phyloP scores from a whole-genome alignment of 164 flowering plant genomes.

The Stephania cephalantha region DNA sequence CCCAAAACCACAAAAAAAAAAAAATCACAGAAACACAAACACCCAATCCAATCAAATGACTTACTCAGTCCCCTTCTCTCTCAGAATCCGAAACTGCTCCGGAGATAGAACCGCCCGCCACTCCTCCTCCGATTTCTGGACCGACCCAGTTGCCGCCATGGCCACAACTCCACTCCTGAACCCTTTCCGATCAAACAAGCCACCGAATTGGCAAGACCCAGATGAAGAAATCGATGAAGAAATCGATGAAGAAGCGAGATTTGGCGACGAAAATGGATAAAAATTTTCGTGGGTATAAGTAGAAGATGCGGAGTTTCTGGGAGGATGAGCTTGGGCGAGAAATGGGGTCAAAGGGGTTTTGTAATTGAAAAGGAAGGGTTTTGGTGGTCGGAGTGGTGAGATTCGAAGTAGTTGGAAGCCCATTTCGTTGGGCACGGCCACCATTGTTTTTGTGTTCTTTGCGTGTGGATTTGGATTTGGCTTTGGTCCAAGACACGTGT shows the following conservation, averaged over 20 bases:
- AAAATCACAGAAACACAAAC: background rate
- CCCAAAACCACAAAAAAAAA: background rate
- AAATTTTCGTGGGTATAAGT: background rate
- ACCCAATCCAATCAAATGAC: background rate
- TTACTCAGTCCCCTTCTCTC: conserved; percentile 83
- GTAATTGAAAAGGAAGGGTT: background rate
- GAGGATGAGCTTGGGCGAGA: conserved; percentile 10
- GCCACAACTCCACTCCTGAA: conserved; percentile 7
- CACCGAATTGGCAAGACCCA: conserved; percentile 9
- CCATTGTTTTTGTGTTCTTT: background rate
- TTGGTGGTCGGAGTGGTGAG: conserved; percentile 10
- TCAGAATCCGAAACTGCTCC: conserved; percentile 73
- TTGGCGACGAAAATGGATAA: background rate
- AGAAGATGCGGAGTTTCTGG: background rate
- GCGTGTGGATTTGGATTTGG: background rate
- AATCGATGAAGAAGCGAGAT: background rate
- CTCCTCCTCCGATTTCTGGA: conserved; percentile 70
- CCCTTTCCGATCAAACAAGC: conserved; percentile 8
- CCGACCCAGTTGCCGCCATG: conserved; percentile 36
- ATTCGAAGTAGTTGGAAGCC: conserved; percentile 12
- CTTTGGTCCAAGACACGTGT: background rate
- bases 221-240: conserved; percentile 2
- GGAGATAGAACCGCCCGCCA: conserved; percentile 77
- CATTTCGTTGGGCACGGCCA: background rate
- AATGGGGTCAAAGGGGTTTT: conserved; percentile 6